phyloP scores from a whole-genome alignment of 2,329 filamentous ascomycete genomes.

The Pleurostoma richardsiae region DNA sequence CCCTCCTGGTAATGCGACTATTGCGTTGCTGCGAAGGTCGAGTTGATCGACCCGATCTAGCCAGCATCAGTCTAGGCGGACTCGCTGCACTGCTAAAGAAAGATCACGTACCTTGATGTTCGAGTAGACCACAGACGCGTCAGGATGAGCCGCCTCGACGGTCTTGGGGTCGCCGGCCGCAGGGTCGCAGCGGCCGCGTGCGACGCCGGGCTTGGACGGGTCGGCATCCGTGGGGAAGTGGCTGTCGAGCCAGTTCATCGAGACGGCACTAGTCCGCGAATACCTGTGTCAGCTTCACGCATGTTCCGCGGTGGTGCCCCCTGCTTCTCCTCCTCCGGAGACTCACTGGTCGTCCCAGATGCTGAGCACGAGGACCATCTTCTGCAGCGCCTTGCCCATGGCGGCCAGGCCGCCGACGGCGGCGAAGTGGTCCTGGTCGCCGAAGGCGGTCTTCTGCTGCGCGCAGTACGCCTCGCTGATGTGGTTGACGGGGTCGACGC shows the following conservation, averaged over 20 bases:
- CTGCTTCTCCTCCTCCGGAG: no score
- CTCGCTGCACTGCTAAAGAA: no score
- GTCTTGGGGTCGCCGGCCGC: constrained; percentile 37
- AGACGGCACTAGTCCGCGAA: constrained; percentile 11
- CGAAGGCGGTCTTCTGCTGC: constrained; percentile 48
- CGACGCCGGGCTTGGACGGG: constrained; percentile 31
- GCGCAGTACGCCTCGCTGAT: constrained; percentile 51
- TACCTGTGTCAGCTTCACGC: no score
- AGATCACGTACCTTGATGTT: constrained; percentile 34
- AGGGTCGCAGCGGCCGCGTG: constrained; percentile 41
- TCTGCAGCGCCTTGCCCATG: constrained; percentile 36
- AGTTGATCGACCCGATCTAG: constrained; percentile 35
- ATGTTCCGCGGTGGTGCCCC: no score
- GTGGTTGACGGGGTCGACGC: constrained; percentile 20
- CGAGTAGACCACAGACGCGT: constrained; percentile 39
- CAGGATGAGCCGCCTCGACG: constrained; percentile 33
- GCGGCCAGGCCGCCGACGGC: constrained; percentile 45
- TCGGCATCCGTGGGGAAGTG: constrained; percentile 40
- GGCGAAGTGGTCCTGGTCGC: constrained; percentile 43
- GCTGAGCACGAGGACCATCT: constrained; percentile 25
- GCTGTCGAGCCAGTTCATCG: constrained; percentile 63
- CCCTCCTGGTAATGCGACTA: no score
- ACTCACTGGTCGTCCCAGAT: constrained; percentile 53
- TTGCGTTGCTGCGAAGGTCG: constrained; percentile 27
- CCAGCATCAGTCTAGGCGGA: not conserved